A percentile compares a stretch with the other conserved stretches of the same genome.
phyloP scores from a whole-genome alignment of 2,329 filamentous ascomycete genomes.

The Pseudogymnoascus sp. region DNA sequence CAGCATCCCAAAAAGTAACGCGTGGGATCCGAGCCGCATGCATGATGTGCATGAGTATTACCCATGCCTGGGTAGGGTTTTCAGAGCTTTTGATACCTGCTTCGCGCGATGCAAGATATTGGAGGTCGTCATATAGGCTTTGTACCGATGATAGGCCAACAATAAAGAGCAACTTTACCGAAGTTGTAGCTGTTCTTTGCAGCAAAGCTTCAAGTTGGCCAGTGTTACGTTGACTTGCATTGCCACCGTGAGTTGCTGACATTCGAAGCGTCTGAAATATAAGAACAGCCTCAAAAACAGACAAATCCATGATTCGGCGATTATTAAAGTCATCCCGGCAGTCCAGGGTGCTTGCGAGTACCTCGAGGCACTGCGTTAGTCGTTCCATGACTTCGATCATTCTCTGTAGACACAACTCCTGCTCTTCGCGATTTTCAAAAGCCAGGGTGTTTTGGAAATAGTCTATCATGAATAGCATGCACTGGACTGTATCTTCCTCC shows the following conservation, averaged over 20 bases:
- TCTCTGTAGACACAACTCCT: conserved; percentile 20
- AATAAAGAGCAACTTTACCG: conserved; percentile 34
- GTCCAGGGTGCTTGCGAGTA: neutral
- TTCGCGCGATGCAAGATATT: conserved; percentile 38
- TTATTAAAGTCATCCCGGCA: conserved; percentile 6
- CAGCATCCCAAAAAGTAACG: conserved; percentile 53
- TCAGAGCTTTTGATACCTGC: conserved; percentile 43
- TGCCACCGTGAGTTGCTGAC: conserved; percentile 29
- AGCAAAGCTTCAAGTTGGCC: conserved; percentile 43
- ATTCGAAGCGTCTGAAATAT: conserved; percentile 35
- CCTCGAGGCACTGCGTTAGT: neutral
- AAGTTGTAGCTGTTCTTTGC: conserved; percentile 33
- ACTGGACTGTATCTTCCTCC: conserved; percentile 11
- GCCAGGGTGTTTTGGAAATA: conserved; percentile 23
- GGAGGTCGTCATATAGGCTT: conserved; percentile 41
- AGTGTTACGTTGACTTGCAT: conserved; percentile 9
- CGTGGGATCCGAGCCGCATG: conserved; percentile 42
- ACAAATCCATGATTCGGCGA: conserved; percentile 5
- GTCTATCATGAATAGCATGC: conserved; percentile 20
- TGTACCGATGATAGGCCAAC: conserved; percentile 38
- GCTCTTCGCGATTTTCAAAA: conserved; percentile 14
- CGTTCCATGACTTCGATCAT: conserved; percentile 21
- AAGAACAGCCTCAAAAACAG: conserved; percentile 25
- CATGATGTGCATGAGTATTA: conserved; percentile 47
- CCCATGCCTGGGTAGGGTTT: conserved; percentile 47